phyloP scores from a whole-genome alignment of 768 basidiomycete species.

The Xerocomus brunneocitrinus region DNA sequence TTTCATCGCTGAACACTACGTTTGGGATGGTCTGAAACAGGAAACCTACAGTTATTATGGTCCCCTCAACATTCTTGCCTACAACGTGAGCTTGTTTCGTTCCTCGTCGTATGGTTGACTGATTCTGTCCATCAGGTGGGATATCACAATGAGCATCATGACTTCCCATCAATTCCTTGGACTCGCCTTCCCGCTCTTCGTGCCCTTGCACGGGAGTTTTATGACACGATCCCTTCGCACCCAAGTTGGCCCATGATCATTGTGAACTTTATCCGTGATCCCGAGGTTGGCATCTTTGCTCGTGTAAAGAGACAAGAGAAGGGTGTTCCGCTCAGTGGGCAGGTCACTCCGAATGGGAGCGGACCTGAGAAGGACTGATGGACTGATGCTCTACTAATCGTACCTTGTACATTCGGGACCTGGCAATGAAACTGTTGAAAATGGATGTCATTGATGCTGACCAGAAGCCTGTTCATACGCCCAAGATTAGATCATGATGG shows the following conservation, averaged over 20 bases:
- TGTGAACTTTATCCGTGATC: conserved; percentile 88
- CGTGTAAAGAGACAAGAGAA: conserved; percentile 72
- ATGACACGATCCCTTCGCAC: conserved; percentile 83
- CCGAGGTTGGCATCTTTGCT: conserved; percentile 83
- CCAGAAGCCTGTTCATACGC: not conserved
- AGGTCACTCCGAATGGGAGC: conserved; percentile 12
- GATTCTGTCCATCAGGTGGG: conserved; percentile 59
- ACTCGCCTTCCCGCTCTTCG: conserved; percentile 83
- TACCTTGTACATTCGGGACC: conserved; percentile 14
- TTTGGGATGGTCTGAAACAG: conserved; percentile 88
- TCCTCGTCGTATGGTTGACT: not conserved
- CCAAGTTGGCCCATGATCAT: conserved; percentile 94
- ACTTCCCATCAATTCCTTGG: conserved; percentile 96
- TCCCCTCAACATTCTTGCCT: conserved; percentile 80
- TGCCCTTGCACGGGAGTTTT: conserved; percentile 85
- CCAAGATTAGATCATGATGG: not conserved
- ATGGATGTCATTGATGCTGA: not conserved
- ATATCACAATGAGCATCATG: conserved; percentile 99
- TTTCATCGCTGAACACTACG: conserved; percentile 96
- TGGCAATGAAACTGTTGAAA: not conserved
- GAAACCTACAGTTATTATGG: conserved; percentile 99
- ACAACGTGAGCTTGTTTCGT: conserved; percentile 65
- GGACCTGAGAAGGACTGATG: conserved; percentile 15
- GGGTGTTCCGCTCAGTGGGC: conserved; percentile 19
- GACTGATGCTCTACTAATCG: conserved; percentile 12